Base-by-base conservation (phyloP, 345 rosid species). In the Populus davidiana region DNA sequence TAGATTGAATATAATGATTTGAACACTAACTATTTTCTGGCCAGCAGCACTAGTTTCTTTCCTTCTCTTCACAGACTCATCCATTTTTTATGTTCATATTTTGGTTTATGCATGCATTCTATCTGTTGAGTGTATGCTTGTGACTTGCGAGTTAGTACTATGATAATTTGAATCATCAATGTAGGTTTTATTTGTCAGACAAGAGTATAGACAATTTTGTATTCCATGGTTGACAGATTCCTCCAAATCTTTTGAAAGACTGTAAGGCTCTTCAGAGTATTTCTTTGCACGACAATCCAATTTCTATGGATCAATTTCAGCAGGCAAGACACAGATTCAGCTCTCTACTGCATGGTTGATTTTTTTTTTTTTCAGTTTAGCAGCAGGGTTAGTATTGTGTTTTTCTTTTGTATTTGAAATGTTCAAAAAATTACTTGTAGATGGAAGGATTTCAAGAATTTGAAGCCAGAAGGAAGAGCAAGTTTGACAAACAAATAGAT, bases 401-500 rank as follows among this genome's bases (percentile, higher is more conserved):
- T 11, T 29, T 0, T 70, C 29, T 20, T 23, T 27, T 21, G 4
- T 27, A 29, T 62, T 8, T 73, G 29, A 81, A 78, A 16, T 73
- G 43, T 23, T 13, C 1, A 25, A 61, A 9, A 12, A 75, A 70
- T 38, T 72, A 31, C 47, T 43, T 63, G 38, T 82, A 95, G 98
- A 92, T 95, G 96, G 96, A 91, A 79, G 99, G 99, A 74, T 95
- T 90, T 81, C 86, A 79, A 66, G 98, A 93, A 75, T 95, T 93
- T 78, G 98, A 95, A 87, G 90, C 86, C 65, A 89, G 98, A 89
- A 90, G 99, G 82, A 95, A 88, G 88, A 92, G 84, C 88, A 95
- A 95, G 80, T 93, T 91, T 65, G 99, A 95, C 87, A 93, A 95
- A 85, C 99, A 93, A 78, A 93, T 95, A 25, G 99, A 95, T 85